Conservation (phyloP, 2,329 filamentous ascomycete species). For the Didymella sp. region DNA sequence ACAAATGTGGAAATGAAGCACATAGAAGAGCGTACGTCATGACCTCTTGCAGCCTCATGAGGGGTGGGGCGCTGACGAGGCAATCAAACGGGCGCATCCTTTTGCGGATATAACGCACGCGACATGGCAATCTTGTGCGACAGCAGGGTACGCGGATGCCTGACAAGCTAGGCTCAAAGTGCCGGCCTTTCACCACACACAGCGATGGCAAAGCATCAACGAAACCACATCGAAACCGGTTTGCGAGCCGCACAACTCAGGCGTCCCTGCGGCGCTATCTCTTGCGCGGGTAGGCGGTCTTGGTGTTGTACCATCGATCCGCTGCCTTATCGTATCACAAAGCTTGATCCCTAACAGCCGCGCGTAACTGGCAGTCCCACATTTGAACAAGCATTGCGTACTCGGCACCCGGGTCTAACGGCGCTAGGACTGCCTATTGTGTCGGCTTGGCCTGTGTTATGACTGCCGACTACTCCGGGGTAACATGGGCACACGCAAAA, state of each 20-base stretch:
- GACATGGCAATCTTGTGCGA: conserved; percentile 7
- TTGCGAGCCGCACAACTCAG: neutral
- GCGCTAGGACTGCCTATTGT: conserved; percentile 10
- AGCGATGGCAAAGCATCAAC: neutral
- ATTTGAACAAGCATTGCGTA: conserved; percentile 16
- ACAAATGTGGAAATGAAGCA: conserved; percentile 4
- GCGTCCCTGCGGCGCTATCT: conserved; percentile 1
- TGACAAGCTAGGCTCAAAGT: conserved; percentile 1
- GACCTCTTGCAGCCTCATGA: neutral
- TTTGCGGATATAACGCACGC: conserved; percentile 13
- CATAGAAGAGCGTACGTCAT: conserved; percentile 14
- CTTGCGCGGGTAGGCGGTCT: conserved; percentile 7
- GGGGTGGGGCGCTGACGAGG: conserved; percentile 18
- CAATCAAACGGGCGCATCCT: conserved; percentile 8
- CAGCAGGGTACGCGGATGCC: conserved; percentile 13
- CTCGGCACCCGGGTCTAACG: conserved; percentile 16
- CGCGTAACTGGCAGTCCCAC: conserved; percentile 27
- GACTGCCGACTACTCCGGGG: conserved; percentile 18
- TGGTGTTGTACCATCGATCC: conserved; percentile 13
- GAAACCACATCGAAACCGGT: neutral
- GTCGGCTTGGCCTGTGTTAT: conserved; percentile 1
- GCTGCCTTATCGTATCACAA: conserved; percentile 15
- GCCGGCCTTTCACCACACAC: neutral
- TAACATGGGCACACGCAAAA: conserved; percentile 10
- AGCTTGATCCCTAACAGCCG: conserved; percentile 26